Conservation (phyloP, 495 filamentous ascomycete species). For the Penicillium samsonianum region DNA sequence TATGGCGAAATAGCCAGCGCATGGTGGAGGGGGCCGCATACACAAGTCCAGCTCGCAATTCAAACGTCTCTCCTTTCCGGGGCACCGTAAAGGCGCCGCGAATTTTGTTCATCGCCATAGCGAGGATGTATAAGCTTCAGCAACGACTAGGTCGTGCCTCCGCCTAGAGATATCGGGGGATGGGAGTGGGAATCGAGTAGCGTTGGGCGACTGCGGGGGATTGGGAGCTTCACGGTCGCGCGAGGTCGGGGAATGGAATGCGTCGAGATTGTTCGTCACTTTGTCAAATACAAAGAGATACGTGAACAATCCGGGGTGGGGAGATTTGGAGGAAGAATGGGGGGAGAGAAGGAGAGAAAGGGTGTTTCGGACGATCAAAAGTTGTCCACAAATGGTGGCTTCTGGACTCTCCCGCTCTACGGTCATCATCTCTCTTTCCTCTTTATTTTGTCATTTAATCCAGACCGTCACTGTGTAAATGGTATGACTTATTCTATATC, state of each 20-base stretch:
- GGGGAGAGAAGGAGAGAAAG: conserved; percentile 26
- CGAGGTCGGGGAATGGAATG: conserved; percentile 17
- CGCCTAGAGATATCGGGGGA: conserved; percentile 35
- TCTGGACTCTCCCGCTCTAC: conserved; percentile 25
- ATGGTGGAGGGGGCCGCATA: conserved; percentile 39
- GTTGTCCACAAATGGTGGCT: conserved; percentile 47
- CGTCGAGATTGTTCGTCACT: conserved; percentile 19
- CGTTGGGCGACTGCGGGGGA: conserved; percentile 44
- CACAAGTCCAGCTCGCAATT: conserved; percentile 93
- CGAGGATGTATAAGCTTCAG: conserved; percentile 38
- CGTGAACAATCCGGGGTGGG: conserved; percentile 8
- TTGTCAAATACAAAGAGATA: conserved; percentile 11
- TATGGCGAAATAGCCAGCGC: conserved; percentile 16
- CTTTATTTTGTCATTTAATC: conserved; percentile 21
- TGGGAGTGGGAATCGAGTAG: conserved; percentile 25
- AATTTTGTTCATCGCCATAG: conserved; percentile 95
- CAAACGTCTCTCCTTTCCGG: conserved; percentile 96
- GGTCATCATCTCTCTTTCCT: conserved; percentile 8
- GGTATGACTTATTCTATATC: conserved; percentile 15
- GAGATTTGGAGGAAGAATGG: conserved; percentile 11
- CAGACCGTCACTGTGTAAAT: conserved; percentile 10
- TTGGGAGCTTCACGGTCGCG: conserved; percentile 42
- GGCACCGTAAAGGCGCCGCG: conserved; percentile 89
- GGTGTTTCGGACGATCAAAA: conserved; percentile 37
- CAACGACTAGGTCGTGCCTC: conserved; percentile 53